These are phyloP conservation scores for Cercophora newfieldiana DNA, from an alignment of 495 filamentous ascomycete genomes.

Conservation along the genomic window DNA sequence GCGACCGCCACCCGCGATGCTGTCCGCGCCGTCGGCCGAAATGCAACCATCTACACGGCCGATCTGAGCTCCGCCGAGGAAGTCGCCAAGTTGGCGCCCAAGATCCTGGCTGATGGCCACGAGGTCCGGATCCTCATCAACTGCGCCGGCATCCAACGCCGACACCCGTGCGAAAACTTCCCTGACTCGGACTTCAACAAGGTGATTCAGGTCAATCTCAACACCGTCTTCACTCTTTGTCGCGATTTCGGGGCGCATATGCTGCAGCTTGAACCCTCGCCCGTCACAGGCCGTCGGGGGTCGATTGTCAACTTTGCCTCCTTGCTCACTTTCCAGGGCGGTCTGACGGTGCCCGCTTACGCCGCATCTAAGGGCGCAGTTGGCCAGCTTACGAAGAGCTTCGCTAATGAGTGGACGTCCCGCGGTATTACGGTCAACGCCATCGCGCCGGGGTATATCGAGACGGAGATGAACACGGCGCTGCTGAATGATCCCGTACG, in stretches of 20 bases:
- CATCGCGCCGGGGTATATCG: conserved; percentile 79
- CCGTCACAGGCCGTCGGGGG: conserved; percentile 60
- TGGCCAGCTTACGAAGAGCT: conserved; percentile 80
- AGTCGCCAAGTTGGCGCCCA: conserved; percentile 62
- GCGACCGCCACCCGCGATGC: conserved; percentile 63
- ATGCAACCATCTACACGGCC: conserved; percentile 65
- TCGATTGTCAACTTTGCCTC: conserved; percentile 85
- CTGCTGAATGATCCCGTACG: conserved; percentile 71
- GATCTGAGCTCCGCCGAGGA: conserved; percentile 66
- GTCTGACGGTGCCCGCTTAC: conserved; percentile 87
- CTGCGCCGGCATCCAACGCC: conserved; percentile 81
- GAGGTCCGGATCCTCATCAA: conserved; percentile 75
- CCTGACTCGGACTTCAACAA: conserved; percentile 82
- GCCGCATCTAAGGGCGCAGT: conserved; percentile 87
- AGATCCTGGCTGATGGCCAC: conserved; percentile 59
- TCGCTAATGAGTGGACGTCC: conserved; percentile 83
- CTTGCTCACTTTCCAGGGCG: conserved; percentile 86
- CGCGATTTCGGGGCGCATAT: conserved; percentile 87
- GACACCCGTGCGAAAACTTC: conserved; percentile 76
- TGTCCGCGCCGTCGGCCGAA: conserved; percentile 65
- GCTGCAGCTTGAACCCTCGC: conserved; percentile 57
- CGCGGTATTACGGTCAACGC: conserved; percentile 80
- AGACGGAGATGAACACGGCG: conserved; percentile 89
- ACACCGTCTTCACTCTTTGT: conserved; percentile 76
- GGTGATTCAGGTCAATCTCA: conserved; percentile 84